Conservation (phyloP, 306 rosid genomes). For the Quercus variabilis region DNA sequence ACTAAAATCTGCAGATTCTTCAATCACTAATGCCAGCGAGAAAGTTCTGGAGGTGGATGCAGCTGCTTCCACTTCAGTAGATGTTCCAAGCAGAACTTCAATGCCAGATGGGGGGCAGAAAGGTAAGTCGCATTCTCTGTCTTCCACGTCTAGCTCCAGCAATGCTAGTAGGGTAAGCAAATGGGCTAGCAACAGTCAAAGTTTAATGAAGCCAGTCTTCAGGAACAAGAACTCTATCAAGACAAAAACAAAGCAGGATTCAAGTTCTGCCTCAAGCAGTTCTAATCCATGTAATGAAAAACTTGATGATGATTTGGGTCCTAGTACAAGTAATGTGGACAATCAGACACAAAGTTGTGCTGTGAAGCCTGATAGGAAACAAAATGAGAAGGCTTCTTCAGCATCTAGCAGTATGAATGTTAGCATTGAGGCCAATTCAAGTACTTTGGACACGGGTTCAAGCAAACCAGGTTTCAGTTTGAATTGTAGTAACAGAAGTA, state of each 20-base stretch:
- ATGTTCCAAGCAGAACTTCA: constrained; percentile 34
- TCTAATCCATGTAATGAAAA: constrained; percentile 28
- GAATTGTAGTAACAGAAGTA: constrained; percentile 52
- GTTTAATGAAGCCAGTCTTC: constrained; percentile 57
- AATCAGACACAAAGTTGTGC: constrained; percentile 34
- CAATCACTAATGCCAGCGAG: constrained; percentile 26
- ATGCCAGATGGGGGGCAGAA: constrained; percentile 37
- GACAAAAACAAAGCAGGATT: constrained; percentile 65
- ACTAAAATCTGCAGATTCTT: constrained; percentile 29
- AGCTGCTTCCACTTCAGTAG: constrained; percentile 34
- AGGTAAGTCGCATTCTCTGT: constrained; percentile 28
- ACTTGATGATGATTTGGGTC: constrained; percentile 36
- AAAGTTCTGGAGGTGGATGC: constrained; percentile 29
- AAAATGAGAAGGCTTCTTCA: constrained; percentile 43
- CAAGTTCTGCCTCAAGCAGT: constrained; percentile 40
- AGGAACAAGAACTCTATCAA: constrained; percentile 58
- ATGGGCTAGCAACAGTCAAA: constrained; percentile 46
- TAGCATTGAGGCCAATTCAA: constrained; percentile 56
- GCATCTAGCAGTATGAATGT: constrained; percentile 40
- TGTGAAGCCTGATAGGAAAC: constrained; percentile 44
- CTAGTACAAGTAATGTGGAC: constrained; percentile 40
- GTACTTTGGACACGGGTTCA: constrained; percentile 37
- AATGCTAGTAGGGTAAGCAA: constrained; percentile 47
- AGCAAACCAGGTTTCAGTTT: constrained; percentile 41
- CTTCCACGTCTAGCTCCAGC: constrained; percentile 50